Conservation (phyloP, 768 basidiomycete genomes). For the Astraeus odoratus region DNA sequence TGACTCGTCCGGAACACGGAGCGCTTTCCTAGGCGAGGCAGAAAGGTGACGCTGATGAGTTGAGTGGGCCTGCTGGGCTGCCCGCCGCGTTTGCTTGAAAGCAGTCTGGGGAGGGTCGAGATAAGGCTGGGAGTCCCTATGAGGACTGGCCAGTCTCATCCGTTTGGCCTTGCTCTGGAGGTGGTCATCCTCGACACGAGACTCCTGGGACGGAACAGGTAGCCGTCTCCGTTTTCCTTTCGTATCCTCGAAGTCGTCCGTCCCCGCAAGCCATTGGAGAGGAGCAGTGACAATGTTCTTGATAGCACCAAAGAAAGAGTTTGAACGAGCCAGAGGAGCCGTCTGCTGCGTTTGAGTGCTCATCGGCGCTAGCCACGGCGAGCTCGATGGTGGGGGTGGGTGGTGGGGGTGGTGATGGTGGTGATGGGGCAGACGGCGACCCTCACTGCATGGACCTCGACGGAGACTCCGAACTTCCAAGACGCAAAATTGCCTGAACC, state of each 20-base stretch:
- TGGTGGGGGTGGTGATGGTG: no score
- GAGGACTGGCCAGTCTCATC: conserved; percentile 47
- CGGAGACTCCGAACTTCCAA: no score
- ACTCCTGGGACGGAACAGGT: conserved; percentile 19
- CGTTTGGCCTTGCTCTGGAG: conserved; percentile 38
- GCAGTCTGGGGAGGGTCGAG: conserved; percentile 49
- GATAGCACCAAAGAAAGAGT: conserved; percentile 54
- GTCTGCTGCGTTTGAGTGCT: conserved; percentile 26
- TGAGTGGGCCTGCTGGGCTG: conserved; percentile 13
- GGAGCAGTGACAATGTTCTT: conserved; percentile 63
- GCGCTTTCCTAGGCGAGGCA: conserved; percentile 24
- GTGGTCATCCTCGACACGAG: conserved; percentile 27
- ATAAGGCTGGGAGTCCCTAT: conserved; percentile 34
- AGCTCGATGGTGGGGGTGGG: no score
- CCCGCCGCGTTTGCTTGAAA: conserved; percentile 27
- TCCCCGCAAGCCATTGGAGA: conserved; percentile 45
- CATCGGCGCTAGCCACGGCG: conserved; percentile 19
- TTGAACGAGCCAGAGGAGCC: conserved; percentile 41
- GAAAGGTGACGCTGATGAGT: conserved; percentile 17
- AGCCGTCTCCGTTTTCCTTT: conserved; percentile 52
- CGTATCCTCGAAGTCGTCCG: conserved; percentile 42
- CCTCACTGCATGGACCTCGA: no score
- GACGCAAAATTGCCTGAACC: background rate
- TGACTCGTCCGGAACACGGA: conserved; percentile 25
- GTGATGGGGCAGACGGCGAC: no score